These are phyloP conservation scores for Trichoderma sp. DNA, from an alignment of 2,329 filamentous ascomycete species.

Conservation along the genomic window DNA sequence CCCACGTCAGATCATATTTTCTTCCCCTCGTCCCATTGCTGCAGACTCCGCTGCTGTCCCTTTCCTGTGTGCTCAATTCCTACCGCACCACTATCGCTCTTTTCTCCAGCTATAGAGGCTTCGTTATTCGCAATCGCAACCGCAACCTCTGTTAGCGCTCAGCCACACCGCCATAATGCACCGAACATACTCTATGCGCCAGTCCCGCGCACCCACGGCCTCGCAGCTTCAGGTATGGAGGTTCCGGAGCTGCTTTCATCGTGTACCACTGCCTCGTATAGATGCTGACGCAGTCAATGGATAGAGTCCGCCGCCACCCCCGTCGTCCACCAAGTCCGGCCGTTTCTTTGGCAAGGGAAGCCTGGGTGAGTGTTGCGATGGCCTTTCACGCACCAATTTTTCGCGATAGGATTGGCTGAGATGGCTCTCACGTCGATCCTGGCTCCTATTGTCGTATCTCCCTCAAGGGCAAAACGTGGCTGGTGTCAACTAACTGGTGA, in stretches of 20 bases:
- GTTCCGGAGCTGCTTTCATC: background rate
- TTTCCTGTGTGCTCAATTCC: constrained; percentile 6
- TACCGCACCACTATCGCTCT: background rate
- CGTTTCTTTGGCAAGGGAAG: constrained; percentile 85
- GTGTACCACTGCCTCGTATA: background rate
- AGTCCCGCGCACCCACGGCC: constrained; percentile 91
- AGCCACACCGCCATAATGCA: constrained; percentile 66
- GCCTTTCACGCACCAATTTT: background rate
- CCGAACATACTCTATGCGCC: constrained; percentile 98
- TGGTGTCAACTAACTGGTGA: background rate
- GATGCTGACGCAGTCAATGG: background rate
- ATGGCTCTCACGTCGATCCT: background rate
- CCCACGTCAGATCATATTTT: background rate
- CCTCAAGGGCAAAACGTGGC: background rate
- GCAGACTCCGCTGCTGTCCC: constrained; percentile 10
- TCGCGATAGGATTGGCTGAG: background rate
- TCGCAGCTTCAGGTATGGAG: constrained; percentile 64
- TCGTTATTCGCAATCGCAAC: constrained; percentile 20
- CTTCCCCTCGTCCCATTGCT: constrained; percentile 8
- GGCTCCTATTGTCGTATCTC: no score
- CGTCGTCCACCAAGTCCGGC: constrained; percentile 86
- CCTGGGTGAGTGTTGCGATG: constrained; percentile 66
- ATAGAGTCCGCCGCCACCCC: constrained; percentile 89
- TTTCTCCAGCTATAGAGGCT: background rate
- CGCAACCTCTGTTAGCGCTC: constrained; percentile 29